These are phyloP conservation scores for Fagopyrum esculentum DNA, from an alignment of 148 eudicot species.

Conservation along the genomic window DNA sequence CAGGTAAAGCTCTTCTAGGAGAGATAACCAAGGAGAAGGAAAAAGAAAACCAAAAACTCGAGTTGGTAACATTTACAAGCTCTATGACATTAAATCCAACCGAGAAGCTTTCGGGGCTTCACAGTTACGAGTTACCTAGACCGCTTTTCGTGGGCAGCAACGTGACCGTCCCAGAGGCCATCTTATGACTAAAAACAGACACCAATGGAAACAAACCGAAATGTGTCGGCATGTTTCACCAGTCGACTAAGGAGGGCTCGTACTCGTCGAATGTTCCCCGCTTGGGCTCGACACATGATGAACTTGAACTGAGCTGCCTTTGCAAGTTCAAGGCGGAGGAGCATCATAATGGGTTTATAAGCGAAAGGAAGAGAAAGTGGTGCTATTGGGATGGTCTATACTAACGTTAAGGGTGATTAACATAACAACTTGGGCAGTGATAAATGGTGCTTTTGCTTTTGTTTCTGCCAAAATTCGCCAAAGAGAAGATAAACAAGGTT, in stretches of 20 bases:
- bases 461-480: neutral
- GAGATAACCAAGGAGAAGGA: constrained; percentile 43
- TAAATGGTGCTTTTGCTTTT: neutral
- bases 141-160: constrained; percentile 58
- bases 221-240: neutral
- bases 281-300: neutral
- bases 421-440: neutral
- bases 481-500: no score
- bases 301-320: neutral
- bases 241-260: neutral
- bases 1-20: constrained; percentile 49
- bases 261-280: neutral
- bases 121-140: constrained; percentile 46
- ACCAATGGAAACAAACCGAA: neutral
- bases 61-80: constrained; percentile 37
- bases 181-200: constrained; percentile 57
- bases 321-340: no score
- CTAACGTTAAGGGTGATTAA: neutral
- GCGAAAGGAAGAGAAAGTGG: no score
- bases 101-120: constrained; percentile 33
- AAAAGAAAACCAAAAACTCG: constrained; percentile 21
- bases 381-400: neutral
- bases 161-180: constrained; percentile 51
- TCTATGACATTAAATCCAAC: constrained; percentile 43
- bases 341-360: no score